Conservation (phyloP, 1,284 basidiomycete species). For the Fomitopsis palustris region DNA sequence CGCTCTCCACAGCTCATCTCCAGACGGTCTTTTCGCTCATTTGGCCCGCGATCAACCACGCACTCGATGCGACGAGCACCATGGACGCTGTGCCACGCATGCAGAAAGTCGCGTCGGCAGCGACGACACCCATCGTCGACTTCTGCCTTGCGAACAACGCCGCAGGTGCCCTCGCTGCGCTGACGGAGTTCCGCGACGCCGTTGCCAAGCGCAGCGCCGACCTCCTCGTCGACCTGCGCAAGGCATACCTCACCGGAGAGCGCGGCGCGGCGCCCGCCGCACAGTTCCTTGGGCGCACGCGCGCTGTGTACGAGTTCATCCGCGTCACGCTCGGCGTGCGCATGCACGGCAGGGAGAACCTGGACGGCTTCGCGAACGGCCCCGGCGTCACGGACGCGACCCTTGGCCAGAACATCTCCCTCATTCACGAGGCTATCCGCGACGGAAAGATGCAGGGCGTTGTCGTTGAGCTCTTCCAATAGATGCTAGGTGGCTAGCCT, state of each 20-base stretch:
- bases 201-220: conserved; percentile 43
- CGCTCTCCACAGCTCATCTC: conserved; percentile 33
- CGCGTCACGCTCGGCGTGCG: conserved; percentile 59
- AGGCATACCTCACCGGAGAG: conserved; percentile 50
- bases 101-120: conserved; percentile 60
- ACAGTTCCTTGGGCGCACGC: conserved; percentile 58
- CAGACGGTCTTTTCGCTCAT: conserved; percentile 33
- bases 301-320: conserved; percentile 68
- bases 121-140: conserved; percentile 59
- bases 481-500: conserved; percentile 27
- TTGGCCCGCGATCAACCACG: conserved; percentile 39
- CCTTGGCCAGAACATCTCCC: conserved; percentile 61
- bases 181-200: conserved; percentile 49
- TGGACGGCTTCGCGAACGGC: conserved; percentile 49
- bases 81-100: conserved; percentile 69
- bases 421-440: conserved; percentile 71
- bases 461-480: conserved; percentile 48
- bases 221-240: conserved; percentile 47
- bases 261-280: conserved; percentile 59
- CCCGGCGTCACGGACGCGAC: conserved; percentile 58
- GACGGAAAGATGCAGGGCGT: conserved; percentile 68
- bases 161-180: conserved; percentile 25
- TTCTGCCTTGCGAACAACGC: conserved; percentile 40
- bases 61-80: conserved; percentile 63
- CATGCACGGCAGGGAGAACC: conserved; percentile 76